Percentiles rank a stretch among this genome's conserved stretches.
These are phyloP conservation scores for Gossypium thurberi DNA, from an alignment of 345 rosid genomes.

Conservation along the genomic window DNA sequence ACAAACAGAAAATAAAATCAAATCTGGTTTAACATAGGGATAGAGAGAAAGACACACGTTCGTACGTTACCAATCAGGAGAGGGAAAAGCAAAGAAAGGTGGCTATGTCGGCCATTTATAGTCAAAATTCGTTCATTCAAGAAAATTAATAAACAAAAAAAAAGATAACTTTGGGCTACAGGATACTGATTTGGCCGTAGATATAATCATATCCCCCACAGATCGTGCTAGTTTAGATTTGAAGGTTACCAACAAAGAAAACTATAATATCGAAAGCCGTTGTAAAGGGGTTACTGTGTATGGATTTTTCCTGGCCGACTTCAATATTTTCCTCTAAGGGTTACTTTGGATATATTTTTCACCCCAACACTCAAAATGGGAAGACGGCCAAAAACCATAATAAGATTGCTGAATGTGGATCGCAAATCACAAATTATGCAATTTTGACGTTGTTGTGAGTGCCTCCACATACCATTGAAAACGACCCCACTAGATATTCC, in stretches of 20 bases:
- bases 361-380: too few species aligned
- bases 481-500: slow-evolving; percentile 3
- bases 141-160: neutral
- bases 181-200: neutral
- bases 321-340: neutral
- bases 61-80: slow-evolving; percentile 17
- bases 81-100: slow-evolving; percentile 5
- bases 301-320: neutral
- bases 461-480: neutral
- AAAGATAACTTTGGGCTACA: neutral
- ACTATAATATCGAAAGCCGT: neutral
- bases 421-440: neutral
- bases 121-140: slow-evolving; percentile 7
- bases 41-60: slow-evolving; percentile 17
- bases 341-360: too few species aligned
- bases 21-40: neutral
- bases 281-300: neutral
- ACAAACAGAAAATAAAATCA: neutral
- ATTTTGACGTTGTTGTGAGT: slow-evolving; percentile 6
- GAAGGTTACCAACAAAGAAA: neutral
- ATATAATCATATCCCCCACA: neutral
- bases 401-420: neutral
- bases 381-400: neutral
- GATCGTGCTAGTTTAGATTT: neutral
- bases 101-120: slow-evolving; percentile 29